Base-by-base conservation (phyloP, 1,284 basidiomycete genomes). In the Ustilago trichophora region DNA sequence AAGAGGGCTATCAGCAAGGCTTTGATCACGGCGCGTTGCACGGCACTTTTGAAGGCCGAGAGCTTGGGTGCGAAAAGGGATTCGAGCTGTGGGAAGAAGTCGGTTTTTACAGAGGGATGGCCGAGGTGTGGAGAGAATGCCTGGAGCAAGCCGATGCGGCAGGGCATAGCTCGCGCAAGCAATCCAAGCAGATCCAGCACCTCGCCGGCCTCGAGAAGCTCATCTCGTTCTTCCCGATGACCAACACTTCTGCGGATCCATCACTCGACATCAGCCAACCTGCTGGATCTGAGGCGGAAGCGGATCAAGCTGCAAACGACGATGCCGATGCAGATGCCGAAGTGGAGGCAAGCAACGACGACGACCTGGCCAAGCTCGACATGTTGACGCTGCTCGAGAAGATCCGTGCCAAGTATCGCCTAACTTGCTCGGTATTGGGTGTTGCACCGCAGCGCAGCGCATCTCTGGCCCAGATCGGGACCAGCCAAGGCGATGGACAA, bases 41-140 rank as follows among this genome's bases (percentile, higher is more conserved):
- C 74, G 95, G 94, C 1, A 83, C 90, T 16, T 93, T 93, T 63
- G 93, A 98, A 82, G 95, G 95, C 4, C 86, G 93, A n/a, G 89
- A 90, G 3, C 85, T 97, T 4, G 95, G 94, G 1, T 86, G 88
- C 60, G 89, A 92, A 76, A 94, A 97, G 79, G 92, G 91, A 0
- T 97, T 90, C 81, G 92, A 95, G 83, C 88, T 97, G 80, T 97
- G 94, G 93, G 93, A 96, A 82, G 95, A 98, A 81, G 86, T 98
- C 6, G 93, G 91, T 2, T 97, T 90, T 78, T 95, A 95, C 79
- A 87, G 91, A 76, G 94, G 93, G 3, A 90, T 90, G 76, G 91
- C 92, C 4, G 67, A 76, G 47, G 86, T 89, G 57, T 96, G 91
- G 90, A 42, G 48, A 37, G 40, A 51, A 16, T 29, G 47, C n/a